Evolutionary conservation across 495 filamentous ascomycete species (phyloP), one percentile per base, ranked within the genome.

Genomic region (Penicillium paxilli): DNA sequence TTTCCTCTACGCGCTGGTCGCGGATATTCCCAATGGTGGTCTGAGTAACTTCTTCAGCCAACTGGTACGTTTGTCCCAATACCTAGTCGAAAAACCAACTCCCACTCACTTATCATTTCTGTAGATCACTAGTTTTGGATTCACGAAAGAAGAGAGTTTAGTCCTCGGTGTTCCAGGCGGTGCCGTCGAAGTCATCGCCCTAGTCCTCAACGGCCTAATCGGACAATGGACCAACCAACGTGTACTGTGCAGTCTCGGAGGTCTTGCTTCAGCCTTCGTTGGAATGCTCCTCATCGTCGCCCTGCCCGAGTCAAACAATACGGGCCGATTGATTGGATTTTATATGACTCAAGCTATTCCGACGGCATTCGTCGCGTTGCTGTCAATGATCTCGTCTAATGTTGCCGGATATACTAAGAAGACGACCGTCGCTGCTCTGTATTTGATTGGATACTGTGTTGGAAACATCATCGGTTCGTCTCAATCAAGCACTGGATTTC

Each of bases 381-480:
- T 75, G 22, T 80, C 82, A 1, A 72, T 88, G 48, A 82, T 87
- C 40, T 79, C 78, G 0, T 82, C 79, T 19, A 89, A 90, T 55
- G 80, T 89, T 6, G 83, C 86, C 0, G 86, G 87, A 16, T 89
- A 87, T 64, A 89, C 87, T 9, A 89, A 89, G 72, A 89, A 89
- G 67, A 89, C 86, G 0, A 89, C 86, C 0, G 82, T 88, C 1
- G 85, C 85, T 0, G 86, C 85, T 0, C 64, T 91, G 47, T 88
- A 87, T 52, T 66, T 91, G n/a, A 84, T 88, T 37, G 79, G 75
- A 1, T 88, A 87, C 53, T 87, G 84, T 55, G 76, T 74, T 16
- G 64, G 64, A 14, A 67, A 67, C 47, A 70, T 78, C 26, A 77
- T 80, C 47, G 78, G 80, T 42, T 68, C 72, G 38, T 66, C 55